Evolutionary conservation across 441 rosid genomes (phyloP).

Genomic region (Corymbia citriodora): DNA sequence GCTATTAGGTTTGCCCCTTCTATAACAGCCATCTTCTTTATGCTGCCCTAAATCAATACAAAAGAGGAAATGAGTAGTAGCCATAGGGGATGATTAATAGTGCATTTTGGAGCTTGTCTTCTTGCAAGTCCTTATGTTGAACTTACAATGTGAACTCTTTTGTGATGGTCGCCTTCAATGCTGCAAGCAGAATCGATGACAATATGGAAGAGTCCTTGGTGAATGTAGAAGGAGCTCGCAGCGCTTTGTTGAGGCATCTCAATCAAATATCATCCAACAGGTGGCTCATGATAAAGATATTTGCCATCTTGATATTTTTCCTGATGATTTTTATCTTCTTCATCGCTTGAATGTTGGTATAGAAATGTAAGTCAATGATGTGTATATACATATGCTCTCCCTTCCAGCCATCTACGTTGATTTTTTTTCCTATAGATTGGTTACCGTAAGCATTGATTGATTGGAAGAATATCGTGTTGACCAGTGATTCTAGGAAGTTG

Average conservation of each 20-base stretch:
- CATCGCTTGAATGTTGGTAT: slow-evolving; percentile 40
- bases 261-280: slow-evolving; percentile 81
- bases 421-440: background rate
- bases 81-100: background rate
- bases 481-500: background rate
- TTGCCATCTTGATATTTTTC: slow-evolving; percentile 60
- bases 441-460: background rate
- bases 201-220: slow-evolving; percentile 84
- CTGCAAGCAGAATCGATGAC: slow-evolving; percentile 71
- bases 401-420: background rate
- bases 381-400: background rate
- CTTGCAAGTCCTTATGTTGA: background rate
- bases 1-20: slow-evolving; percentile 61
- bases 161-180: background rate
- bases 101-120: background rate
- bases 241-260: slow-evolving; percentile 72
- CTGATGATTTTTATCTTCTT: slow-evolving; percentile 56
- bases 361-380: background rate
- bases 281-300: slow-evolving; percentile 90
- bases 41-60: background rate
- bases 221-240: slow-evolving; percentile 83
- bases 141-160: background rate
- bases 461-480: background rate
- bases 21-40: background rate
- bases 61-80: background rate